Evolutionary conservation across 164 flowering plant genomes (phyloP).

Genomic region (Magnolia changhungtana): DNA sequence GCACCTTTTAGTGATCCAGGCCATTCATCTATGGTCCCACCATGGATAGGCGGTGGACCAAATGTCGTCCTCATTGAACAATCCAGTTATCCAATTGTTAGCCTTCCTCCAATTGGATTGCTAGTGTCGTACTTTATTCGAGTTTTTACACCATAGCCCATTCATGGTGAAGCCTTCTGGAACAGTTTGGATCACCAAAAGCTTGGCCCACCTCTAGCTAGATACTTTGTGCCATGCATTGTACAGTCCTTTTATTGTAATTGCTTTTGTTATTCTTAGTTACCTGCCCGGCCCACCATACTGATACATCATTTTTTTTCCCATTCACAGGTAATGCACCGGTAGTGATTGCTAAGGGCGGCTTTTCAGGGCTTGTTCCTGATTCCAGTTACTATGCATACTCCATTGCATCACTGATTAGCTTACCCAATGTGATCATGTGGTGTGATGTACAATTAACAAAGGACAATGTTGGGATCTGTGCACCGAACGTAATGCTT

Average conservation of each 20-base stretch:
- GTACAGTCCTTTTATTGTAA: no score
- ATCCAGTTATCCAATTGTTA: not conserved
- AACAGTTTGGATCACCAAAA: no score
- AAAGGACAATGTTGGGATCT: slow-evolving; percentile 72
- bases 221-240: no score
- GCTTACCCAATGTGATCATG: slow-evolving; percentile 30
- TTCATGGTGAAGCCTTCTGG: not conserved
- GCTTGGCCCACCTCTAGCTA: no score
- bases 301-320: not conserved
- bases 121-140: not conserved
- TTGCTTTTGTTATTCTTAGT: not conserved
- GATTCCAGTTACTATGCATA: slow-evolving; percentile 40
- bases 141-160: not conserved
- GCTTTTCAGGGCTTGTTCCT: slow-evolving; percentile 51
- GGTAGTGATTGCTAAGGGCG: slow-evolving; percentile 48
- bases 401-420: slow-evolving; percentile 15
- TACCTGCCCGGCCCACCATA: no score
- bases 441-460: slow-evolving; percentile 97
- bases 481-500: slow-evolving; percentile 52
- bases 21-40: no score
- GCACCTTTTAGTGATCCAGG: no score
- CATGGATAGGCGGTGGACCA: no score
- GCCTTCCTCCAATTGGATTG: not conserved
- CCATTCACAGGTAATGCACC: slow-evolving; percentile 53
- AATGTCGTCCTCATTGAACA: not conserved